These are phyloP conservation scores for Tulasnella sp. DNA, from an alignment of 768 basidiomycete genomes.

Conservation along the genomic window DNA sequence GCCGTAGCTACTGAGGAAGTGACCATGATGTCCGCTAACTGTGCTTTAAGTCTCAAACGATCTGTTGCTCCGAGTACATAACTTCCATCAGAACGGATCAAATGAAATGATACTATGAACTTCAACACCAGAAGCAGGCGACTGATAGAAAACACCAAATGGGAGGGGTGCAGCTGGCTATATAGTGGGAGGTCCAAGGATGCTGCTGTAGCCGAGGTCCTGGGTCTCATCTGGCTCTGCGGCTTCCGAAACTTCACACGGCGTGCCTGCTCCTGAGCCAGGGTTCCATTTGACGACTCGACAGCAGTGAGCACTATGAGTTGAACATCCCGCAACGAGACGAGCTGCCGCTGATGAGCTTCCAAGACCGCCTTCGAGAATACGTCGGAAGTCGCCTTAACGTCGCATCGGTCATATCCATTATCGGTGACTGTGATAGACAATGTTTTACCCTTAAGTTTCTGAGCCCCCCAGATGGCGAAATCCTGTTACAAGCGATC, in stretches of 20 bases:
- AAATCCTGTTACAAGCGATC: background rate
- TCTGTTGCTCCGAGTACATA: no score
- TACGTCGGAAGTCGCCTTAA: background rate
- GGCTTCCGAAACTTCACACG: background rate
- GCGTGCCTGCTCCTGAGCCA: background rate
- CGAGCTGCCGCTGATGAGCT: constrained; percentile 1
- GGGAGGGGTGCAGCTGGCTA: no score
- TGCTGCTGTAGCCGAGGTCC: background rate
- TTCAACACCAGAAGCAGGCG: no score
- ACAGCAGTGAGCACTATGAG: background rate
- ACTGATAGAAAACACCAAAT: no score
- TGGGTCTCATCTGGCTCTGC: background rate
- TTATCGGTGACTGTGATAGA: background rate
- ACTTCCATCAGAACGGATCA: no score
- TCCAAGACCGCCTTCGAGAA: constrained; percentile 15
- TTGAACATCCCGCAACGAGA: constrained; percentile 17
- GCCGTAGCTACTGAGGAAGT: no score
- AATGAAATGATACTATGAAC: no score
- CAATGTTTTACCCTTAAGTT: background rate
- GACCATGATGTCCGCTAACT: no score
- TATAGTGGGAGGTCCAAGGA: background rate
- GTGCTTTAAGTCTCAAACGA: no score
- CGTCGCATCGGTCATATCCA: background rate
- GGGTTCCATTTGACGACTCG: background rate
- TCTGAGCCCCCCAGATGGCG: background rate